Base-by-base conservation (phyloP, 2,329 filamentous ascomycete genomes). In the Bipolaris oryzae region DNA sequence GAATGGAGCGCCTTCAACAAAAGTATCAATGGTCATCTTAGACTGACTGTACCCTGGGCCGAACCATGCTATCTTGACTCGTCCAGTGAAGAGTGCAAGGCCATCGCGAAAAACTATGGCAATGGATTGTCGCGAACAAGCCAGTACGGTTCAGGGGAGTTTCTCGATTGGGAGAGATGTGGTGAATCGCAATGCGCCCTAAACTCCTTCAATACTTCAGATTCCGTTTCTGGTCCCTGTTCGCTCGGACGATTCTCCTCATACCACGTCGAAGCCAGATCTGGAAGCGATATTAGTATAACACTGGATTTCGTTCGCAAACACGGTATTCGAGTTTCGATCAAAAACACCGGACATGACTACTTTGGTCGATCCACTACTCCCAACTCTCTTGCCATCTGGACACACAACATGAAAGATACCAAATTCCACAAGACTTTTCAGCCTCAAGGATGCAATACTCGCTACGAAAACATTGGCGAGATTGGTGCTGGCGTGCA, bases 321-420 rank as follows among this genome's bases (percentile, higher is more conserved):
- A 20, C 67, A 74, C 49, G 69, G 67, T 3, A 69, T 76, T 23
- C 72, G 73, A 2, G 46, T 76, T 0, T 74, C 73, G 2, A 74
- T 76, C 50, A 74, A 74, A 49, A 76, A 75, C 33, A 75, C 72
- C 1, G 73, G 74, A 2, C 74, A 76, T 45, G 74, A 76, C 48
- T 76, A 75, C 49, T 74, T 74, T 44, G 73, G 72, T 7, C 55
- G 72, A 41, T 73, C 70, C 23, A 74, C 66, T 41, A 61, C 68
- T 0, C 68, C 73, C 7, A 74, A 74, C 33, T 74, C 72, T 4
- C 58, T 75, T 7, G 70, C 70, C 1, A 68, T 75, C 34, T 75
- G 72, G 73, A 75, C 72, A 15, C 67, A 73, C 43, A 69, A 74
- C 23, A 67, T 75, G 71, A 75, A 76, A 39, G 55, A 70, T 6